Evolutionary conservation across 225 moss, liverwort and hornwort species (phyloP).

Genomic region (Antitrichia curtipendula): DNA sequence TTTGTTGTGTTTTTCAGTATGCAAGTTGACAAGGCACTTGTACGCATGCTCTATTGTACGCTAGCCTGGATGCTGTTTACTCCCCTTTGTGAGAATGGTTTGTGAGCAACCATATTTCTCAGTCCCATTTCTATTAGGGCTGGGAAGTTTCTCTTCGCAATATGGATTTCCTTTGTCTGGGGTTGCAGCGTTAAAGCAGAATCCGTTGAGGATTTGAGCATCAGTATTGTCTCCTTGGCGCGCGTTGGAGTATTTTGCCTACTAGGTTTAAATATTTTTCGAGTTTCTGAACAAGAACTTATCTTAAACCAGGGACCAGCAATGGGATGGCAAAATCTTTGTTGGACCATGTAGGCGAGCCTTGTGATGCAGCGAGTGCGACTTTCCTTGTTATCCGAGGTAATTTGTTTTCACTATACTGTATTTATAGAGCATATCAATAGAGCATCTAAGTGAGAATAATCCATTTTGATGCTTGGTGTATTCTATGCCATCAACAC

Average conservation of each 20-base stretch:
- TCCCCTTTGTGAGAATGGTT: neutral
- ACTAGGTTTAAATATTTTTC: neutral
- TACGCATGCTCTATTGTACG: neutral
- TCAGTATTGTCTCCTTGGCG: neutral
- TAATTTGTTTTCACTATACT: neutral
- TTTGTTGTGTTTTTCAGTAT: neutral
- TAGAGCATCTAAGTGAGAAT: neutral
- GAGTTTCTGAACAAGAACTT: neutral
- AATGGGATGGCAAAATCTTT: constrained; percentile 97
- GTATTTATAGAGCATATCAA: neutral
- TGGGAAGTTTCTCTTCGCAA: neutral
- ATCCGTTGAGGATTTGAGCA: neutral
- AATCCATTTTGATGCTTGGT: neutral
- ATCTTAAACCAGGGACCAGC: constrained; percentile 45
- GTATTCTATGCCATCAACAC: neutral
- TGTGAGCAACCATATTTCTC: neutral
- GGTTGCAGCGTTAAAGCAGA: neutral
- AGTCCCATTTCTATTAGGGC: neutral
- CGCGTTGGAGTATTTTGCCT: neutral
- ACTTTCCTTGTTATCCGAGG: constrained; percentile 88
- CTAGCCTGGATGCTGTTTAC: neutral
- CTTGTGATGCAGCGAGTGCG: constrained; percentile 62
- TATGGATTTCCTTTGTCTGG: neutral
- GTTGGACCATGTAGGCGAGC: constrained; percentile 62
- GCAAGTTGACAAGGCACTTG: neutral